Percentiles rank a stretch among this genome's conserved stretches.
Conservation (phyloP, 352 stramenopile species). For the Pythium volutum region DNA sequence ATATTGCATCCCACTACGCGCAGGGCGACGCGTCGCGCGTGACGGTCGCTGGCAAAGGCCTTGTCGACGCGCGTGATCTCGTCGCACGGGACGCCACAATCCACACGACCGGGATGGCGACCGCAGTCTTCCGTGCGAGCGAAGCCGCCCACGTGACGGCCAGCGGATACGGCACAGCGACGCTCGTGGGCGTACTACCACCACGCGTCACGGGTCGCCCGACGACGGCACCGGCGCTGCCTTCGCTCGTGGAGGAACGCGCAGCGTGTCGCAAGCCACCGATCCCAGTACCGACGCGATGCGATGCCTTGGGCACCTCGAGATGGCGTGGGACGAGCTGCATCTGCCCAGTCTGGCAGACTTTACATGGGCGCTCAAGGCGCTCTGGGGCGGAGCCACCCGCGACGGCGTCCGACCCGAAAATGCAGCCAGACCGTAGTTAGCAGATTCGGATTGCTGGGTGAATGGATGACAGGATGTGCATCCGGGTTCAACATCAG, state of each 20-base stretch:
- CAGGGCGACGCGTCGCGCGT: neutral
- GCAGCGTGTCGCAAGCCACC: neutral
- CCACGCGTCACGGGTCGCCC: slow-evolving; percentile 8
- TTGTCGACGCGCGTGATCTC: slow-evolving; percentile 7
- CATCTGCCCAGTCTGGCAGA: slow-evolving; percentile 6
- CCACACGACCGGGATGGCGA: neutral
- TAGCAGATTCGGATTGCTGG: neutral
- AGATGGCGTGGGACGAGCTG: neutral
- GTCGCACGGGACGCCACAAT: slow-evolving; percentile 15
- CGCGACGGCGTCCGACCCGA: neutral
- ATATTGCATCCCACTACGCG: slow-evolving; percentile 4
- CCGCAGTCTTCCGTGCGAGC: slow-evolving; percentile 6
- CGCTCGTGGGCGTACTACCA: slow-evolving; percentile 1
- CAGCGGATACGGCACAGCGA: slow-evolving; percentile 12
- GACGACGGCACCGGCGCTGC: neutral
- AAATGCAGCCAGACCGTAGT: slow-evolving; percentile 2
- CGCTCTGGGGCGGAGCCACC: slow-evolving; percentile 2
- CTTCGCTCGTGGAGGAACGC: slow-evolving; percentile 6
- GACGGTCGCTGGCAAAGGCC: slow-evolving; percentile 6
- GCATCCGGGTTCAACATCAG: too few species aligned
- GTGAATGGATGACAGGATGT: too few species aligned
- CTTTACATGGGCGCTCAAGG: slow-evolving; percentile 9
- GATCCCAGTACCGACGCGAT: neutral
- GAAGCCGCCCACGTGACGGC: slow-evolving; percentile 3
- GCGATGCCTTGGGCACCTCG: slow-evolving; percentile 1